Evolutionary conservation across 495 filamentous ascomycete species (phyloP), one percentile per base, ranked within the genome.

Genomic region (Aspergillus egyptiacus): DNA sequence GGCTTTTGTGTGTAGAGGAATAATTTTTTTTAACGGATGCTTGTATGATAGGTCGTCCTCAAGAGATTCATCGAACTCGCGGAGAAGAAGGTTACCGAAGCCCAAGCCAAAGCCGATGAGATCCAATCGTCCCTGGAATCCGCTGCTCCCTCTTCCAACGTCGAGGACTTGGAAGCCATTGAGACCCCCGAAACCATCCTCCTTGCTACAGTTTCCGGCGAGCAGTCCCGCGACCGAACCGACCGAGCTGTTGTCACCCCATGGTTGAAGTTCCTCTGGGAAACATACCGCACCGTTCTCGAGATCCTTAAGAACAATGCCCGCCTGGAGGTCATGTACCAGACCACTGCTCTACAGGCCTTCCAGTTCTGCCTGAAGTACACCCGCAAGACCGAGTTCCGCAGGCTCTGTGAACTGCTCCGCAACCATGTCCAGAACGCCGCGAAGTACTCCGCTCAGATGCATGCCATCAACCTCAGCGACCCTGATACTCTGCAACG

Each of bases 221-320:
- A 98, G 67, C 93, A 97, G 69, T 95, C 91, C 31, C 84, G 84
- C 53, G 93, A 98, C 67, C 86, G 93, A 50, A 98, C 93, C 60
- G 93, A 97, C 73, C 84, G 93, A 58, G 93, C 93, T 55, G 91
- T 98, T 57, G 93, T 98, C 37, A 98, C 93, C 44, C 93, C 93
- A 38, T 98, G 94, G 93, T 80, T 98, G 55, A 98, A 98, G 73
- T 98, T 98, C 64, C 77, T 98, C 48, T 98, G 93, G 93, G 94
- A 98, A 73, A 95, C 93, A n/a, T 98, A 98, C 72, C 89, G 93
- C 30, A 98, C 93, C 44, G 93, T 98, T 30, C 78, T 98, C 57
- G 93, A 98, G 60, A 97, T 98, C 62, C 77, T 98, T 55, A 88
- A 95, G 72, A 98, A 98, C 78, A 98, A 98, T 77, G 94, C 93